phyloP scores from a whole-genome alignment of 768 basidiomycete genomes.

The Punctularia strigosozonata region DNA sequence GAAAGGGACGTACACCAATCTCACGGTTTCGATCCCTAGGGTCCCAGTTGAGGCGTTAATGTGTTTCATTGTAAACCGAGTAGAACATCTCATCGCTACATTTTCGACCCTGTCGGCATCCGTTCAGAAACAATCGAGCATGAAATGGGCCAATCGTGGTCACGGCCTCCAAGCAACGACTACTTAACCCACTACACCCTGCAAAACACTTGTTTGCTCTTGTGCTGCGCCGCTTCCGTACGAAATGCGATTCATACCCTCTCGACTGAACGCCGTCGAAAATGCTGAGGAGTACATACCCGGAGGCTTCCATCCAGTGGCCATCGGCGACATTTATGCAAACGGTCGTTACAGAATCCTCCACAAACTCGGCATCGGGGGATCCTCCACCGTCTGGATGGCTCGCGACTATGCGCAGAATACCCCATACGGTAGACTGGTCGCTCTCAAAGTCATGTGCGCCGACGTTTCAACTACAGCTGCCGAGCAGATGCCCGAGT shows the following conservation, averaged over 20 bases:
- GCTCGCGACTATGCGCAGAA: constrained; percentile 17
- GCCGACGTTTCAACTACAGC: constrained; percentile 18
- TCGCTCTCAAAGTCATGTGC: constrained; percentile 24
- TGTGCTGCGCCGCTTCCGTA: no score
- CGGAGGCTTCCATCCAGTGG: constrained; percentile 40
- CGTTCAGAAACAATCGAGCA: no score
- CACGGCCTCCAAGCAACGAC: no score
- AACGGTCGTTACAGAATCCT: constrained; percentile 34
- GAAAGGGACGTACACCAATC: no score
- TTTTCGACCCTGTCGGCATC: no score
- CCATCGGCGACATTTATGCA: constrained; percentile 35
- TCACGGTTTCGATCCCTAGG: no score
- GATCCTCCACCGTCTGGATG: constrained; percentile 29
- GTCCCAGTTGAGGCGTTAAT: no score
- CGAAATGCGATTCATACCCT: not conserved
- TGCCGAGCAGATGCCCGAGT: constrained; percentile 14
- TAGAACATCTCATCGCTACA: no score
- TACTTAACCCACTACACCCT: no score
- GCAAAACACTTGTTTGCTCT: no score
- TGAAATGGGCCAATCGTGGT: no score
- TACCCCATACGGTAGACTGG: constrained; percentile 9
- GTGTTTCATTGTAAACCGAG: no score
- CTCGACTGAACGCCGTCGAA: constrained; percentile 23
- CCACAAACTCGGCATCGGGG: constrained; percentile 35
- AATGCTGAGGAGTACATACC: constrained; percentile 35